Conservation (phyloP, 495 filamentous ascomycete species). For the Daldinia bambusicola region DNA sequence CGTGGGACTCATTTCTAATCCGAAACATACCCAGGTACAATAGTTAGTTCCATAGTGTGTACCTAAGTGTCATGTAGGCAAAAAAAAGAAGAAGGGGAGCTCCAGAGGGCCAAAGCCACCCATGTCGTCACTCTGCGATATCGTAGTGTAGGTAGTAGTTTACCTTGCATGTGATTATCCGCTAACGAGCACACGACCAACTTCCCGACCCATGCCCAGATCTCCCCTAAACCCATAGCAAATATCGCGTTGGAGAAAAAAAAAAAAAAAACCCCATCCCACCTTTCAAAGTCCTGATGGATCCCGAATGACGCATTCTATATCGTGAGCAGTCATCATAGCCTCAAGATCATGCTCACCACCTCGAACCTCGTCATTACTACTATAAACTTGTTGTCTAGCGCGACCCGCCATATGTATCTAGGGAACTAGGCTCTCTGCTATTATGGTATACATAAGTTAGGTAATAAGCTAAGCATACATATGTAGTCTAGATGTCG, state of each 20-base stretch:
- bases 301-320: constrained; percentile 33
- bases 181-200: constrained; percentile 43
- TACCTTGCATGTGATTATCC: constrained; percentile 43
- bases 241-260: too few relatives aligned
- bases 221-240: not conserved
- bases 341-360: constrained; percentile 16
- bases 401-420: constrained; percentile 7
- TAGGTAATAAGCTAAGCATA: not conserved
- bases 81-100: too few relatives aligned
- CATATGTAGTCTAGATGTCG: too few relatives aligned
- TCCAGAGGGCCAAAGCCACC: constrained; percentile 1
- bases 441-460: too few relatives aligned
- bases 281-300: constrained; percentile 1
- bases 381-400: not conserved
- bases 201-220: constrained; percentile 1
- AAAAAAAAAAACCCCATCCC: too few relatives aligned
- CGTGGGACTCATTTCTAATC: constrained; percentile 18
- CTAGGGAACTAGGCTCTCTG: constrained; percentile 3
- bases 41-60: not conserved
- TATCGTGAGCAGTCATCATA: constrained; percentile 21
- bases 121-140: constrained; percentile 35
- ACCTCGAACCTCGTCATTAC: constrained; percentile 25
- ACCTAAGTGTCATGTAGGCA: too few relatives aligned
- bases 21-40: constrained; percentile 25
- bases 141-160: not conserved